Conservation (phyloP, 352 stramenopile species). For the Thalassiosira gravida region DNA sequence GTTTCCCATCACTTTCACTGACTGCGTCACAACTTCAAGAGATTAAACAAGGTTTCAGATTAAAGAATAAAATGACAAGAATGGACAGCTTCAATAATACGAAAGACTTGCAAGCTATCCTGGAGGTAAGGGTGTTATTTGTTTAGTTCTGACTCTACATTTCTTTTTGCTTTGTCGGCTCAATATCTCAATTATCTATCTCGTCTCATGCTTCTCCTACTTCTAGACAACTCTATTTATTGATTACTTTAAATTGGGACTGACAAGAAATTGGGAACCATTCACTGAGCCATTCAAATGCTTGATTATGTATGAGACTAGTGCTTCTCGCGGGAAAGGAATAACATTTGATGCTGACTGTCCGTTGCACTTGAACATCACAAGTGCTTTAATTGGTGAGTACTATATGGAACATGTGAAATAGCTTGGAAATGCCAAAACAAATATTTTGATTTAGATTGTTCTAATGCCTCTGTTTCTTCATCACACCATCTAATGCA, state of each 20-base stretch:
- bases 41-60: constrained; percentile 1
- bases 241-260: constrained; percentile 89
- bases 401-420: constrained; percentile 3
- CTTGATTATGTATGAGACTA: constrained; percentile 81
- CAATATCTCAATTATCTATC: constrained; percentile 8
- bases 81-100: constrained; percentile 24
- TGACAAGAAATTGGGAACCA: constrained; percentile 87
- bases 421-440: too few relatives aligned
- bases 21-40: constrained; percentile 63
- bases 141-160: background rate
- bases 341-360: constrained; percentile 80
- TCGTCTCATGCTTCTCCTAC: constrained; percentile 4
- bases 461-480: constrained; percentile 6
- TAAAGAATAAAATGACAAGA: constrained; percentile 35
- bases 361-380: constrained; percentile 88
- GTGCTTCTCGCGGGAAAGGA: constrained; percentile 73
- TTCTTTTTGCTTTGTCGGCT: background rate
- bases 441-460: too few relatives aligned
- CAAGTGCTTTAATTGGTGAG: constrained; percentile 75
- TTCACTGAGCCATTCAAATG: constrained; percentile 86
- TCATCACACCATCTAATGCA: constrained; percentile 8
- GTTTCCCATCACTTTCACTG: constrained; percentile 37
- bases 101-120: constrained; percentile 68
- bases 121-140: constrained; percentile 41
- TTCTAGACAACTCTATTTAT: constrained; percentile 48